phyloP scores from a whole-genome alignment of 768 basidiomycete genomes.

The Mycena haematopus region DNA sequence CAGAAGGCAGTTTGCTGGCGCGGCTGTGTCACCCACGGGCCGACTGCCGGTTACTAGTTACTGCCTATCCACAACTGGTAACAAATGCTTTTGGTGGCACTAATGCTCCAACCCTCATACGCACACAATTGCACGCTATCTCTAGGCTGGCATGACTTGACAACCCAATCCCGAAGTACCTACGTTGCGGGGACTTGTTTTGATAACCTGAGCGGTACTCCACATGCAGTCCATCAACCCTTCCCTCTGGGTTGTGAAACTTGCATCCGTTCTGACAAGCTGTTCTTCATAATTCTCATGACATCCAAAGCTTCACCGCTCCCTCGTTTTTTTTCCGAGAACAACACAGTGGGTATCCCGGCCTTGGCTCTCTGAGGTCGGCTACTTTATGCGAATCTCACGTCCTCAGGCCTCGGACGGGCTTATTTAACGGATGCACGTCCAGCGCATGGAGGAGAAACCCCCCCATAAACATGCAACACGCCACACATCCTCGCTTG shows the following conservation, averaged over 20 bases:
- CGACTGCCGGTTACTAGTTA: too few species aligned
- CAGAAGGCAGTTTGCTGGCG: too few species aligned
- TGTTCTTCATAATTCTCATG: constrained; percentile 10
- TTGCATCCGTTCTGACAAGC: neutral
- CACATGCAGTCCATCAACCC: constrained; percentile 23
- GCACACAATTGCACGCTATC: neutral
- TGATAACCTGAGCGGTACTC: neutral
- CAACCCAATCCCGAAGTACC: constrained; percentile 12
- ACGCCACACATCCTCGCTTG: constrained; percentile 67
- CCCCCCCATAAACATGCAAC: constrained; percentile 50
- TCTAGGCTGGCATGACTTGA: constrained; percentile 28
- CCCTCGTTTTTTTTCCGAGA: constrained; percentile 17
- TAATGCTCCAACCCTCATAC: too few species aligned
- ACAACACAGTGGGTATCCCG: constrained; percentile 19
- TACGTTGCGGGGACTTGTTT: constrained; percentile 1
- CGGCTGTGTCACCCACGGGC: too few species aligned
- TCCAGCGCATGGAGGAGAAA: constrained; percentile 12
- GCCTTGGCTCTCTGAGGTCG: constrained; percentile 5
- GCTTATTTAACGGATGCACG: constrained; percentile 36
- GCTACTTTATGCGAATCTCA: constrained; percentile 18
- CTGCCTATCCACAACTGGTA: too few species aligned
- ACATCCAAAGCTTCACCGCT: constrained; percentile 6
- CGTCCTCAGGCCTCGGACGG: constrained; percentile 14
- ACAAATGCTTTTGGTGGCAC: too few species aligned
- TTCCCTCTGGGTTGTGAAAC: constrained; percentile 8